These are phyloP conservation scores for Triglochin maritima DNA, from an alignment of 106 monocot genomes.

Conservation along the genomic window DNA sequence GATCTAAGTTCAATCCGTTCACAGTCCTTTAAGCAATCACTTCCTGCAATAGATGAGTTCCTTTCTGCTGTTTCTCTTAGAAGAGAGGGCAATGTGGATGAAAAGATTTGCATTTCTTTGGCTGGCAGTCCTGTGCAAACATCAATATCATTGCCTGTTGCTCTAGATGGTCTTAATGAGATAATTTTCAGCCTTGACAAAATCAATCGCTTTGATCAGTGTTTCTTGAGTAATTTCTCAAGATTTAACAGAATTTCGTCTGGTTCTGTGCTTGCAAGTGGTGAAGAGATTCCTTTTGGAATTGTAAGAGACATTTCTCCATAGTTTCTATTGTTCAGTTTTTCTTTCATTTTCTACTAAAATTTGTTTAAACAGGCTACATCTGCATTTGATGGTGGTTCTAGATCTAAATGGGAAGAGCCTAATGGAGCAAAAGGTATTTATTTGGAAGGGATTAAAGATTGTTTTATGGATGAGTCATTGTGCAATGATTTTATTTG, in stretches of 20 bases:
- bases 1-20: slow-evolving; percentile 12
- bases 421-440: slow-evolving; percentile 94
- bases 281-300: slow-evolving; percentile 86
- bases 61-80: slow-evolving; percentile 57
- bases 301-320: slow-evolving; percentile 42
- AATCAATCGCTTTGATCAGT: slow-evolving; percentile 5
- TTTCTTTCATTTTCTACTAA: background rate
- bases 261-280: slow-evolving; percentile 74
- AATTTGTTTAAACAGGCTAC: slow-evolving; percentile 42
- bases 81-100: slow-evolving; percentile 28
- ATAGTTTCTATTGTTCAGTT: background rate
- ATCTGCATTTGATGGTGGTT: slow-evolving; percentile 80
- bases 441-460: background rate
- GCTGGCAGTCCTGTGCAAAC: slow-evolving; percentile 56
- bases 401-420: slow-evolving; percentile 81
- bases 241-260: slow-evolving; percentile 47
- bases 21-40: slow-evolving; percentile 22
- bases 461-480: too few relatives aligned
- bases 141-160: slow-evolving; percentile 77
- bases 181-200: slow-evolving; percentile 25
- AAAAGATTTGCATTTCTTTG: slow-evolving; percentile 26
- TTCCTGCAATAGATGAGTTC: slow-evolving; percentile 28
- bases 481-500: too few relatives aligned
- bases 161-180: slow-evolving; percentile 58
- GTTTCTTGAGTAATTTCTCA: slow-evolving; percentile 27